Conservation (phyloP, 805 yeast genomes). For the Wickerhamiella spandovensis region DNA sequence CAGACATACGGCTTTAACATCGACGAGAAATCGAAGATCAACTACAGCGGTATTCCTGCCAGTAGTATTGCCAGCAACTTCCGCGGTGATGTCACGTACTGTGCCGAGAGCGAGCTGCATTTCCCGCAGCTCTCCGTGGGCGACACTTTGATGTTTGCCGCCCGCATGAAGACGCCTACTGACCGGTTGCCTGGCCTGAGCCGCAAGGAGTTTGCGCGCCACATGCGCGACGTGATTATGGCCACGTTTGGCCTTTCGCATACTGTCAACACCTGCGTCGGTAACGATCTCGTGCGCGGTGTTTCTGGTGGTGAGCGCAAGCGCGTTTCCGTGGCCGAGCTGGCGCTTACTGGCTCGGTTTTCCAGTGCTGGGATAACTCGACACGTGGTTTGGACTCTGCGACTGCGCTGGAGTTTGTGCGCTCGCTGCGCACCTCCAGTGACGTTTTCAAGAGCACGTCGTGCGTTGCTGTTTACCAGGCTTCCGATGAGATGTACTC, state of each 20-base stretch:
- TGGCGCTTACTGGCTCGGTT: conserved; percentile 48
- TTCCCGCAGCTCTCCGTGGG: conserved; percentile 67
- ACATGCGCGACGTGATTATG: conserved; percentile 35
- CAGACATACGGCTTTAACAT: conserved; percentile 35
- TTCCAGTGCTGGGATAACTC: conserved; percentile 70
- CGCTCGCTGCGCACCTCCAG: conserved; percentile 55
- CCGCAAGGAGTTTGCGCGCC: conserved; percentile 34
- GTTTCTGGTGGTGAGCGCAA: conserved; percentile 81
- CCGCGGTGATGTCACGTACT: conserved; percentile 36
- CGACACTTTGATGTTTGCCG: conserved; percentile 58
- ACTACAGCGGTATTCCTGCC: conserved; percentile 50
- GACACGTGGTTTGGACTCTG: conserved; percentile 74
- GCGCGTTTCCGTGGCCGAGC: conserved; percentile 74
- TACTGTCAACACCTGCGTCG: conserved; percentile 47
- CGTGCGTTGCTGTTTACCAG: conserved; percentile 58
- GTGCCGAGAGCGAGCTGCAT: conserved; percentile 45
- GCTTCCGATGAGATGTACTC: conserved; percentile 55
- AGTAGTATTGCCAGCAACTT: conserved; percentile 44
- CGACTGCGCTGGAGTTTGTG: conserved; percentile 67
- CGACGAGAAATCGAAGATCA: conserved; percentile 38
- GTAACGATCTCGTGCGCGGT: conserved; percentile 51
- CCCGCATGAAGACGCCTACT: conserved; percentile 54
- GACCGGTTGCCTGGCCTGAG: conserved; percentile 35
- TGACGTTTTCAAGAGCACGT: conserved; percentile 36
- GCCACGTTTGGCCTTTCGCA: conserved; percentile 49